A percentile compares a stretch with the other conserved stretches of the same genome.
These are phyloP conservation scores for Ziziphus jujuba DNA, from an alignment of 306 rosid species.

Conservation along the genomic window DNA sequence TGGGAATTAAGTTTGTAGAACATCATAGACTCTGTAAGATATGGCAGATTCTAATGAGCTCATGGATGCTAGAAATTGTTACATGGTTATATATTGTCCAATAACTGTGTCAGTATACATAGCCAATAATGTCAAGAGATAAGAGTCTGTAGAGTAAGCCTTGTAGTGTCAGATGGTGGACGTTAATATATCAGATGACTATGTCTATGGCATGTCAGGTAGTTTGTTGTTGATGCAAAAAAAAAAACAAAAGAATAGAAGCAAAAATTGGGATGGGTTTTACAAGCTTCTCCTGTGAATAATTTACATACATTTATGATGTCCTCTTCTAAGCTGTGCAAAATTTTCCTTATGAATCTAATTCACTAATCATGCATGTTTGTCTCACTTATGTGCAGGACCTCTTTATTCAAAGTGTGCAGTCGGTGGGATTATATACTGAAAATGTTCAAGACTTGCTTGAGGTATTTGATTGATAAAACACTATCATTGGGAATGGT, in stretches of 20 bases:
- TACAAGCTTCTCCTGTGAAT: background rate
- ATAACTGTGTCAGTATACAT: no score
- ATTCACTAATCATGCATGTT: conserved; percentile 25
- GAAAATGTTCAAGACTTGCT: conserved; percentile 55
- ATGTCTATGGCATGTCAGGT: background rate
- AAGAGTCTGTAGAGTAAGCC: no score
- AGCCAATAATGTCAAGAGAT: no score
- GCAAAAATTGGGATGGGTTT: no score
- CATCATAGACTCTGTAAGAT: background rate
- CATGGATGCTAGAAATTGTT: no score
- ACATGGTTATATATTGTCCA: no score
- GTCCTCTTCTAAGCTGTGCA: background rate
- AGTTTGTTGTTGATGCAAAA: background rate
- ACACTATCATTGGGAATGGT: conserved; percentile 9
- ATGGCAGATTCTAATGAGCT: no score
- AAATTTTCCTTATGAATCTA: conserved; percentile 4
- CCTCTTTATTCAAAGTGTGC: conserved; percentile 74
- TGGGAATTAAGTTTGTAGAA: background rate
- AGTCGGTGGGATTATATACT: conserved; percentile 64
- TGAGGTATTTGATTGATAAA: conserved; percentile 58
- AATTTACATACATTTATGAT: background rate
- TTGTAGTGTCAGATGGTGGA: no score
- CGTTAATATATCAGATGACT: no score
- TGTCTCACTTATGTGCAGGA: conserved; percentile 63
- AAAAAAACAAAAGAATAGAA: no score